These are phyloP conservation scores for Cymbopogon citratus DNA, from an alignment of 176 grass and related monocot species.

Conservation along the genomic window DNA sequence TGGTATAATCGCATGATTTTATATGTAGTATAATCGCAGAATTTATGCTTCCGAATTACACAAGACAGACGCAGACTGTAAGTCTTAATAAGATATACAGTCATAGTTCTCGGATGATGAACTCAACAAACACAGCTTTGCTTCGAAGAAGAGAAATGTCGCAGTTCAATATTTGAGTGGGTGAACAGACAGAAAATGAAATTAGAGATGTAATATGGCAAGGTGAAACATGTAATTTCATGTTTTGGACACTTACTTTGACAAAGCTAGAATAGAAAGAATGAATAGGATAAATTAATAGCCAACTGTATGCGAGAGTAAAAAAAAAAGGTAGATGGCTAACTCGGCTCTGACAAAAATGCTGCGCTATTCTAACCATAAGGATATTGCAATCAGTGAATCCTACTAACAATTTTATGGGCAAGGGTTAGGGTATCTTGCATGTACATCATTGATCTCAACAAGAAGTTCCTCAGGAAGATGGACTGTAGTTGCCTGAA, in stretches of 20 bases:
- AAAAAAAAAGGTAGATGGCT: not conserved
- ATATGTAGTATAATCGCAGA: too few species aligned
- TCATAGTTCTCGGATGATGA: not conserved
- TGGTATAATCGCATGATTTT: too few species aligned
- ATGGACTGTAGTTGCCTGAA: constrained; percentile 41
- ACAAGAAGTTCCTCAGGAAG: constrained; percentile 40
- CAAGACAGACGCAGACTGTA: too few species aligned
- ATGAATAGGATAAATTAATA: not conserved
- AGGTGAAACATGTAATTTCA: not conserved
- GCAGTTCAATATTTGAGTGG: not conserved
- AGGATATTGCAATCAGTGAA: not conserved
- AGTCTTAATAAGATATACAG: too few species aligned
- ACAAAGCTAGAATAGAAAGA: not conserved
- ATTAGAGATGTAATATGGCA: not conserved
- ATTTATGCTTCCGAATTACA: too few species aligned
- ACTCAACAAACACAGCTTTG: not conserved
- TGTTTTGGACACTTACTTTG: not conserved
- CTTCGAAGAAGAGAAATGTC: not conserved
- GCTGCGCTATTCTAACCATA: not conserved
- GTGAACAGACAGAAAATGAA: not conserved
- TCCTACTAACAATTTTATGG: constrained; percentile 17
- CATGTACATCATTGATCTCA: constrained; percentile 54
- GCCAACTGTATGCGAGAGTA: not conserved
- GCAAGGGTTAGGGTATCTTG: constrained; percentile 34
- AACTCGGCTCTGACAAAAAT: not conserved